Base-by-base conservation (phyloP, 2,329 filamentous ascomycete species). In the Scopulariopsis brevicaulis region DNA sequence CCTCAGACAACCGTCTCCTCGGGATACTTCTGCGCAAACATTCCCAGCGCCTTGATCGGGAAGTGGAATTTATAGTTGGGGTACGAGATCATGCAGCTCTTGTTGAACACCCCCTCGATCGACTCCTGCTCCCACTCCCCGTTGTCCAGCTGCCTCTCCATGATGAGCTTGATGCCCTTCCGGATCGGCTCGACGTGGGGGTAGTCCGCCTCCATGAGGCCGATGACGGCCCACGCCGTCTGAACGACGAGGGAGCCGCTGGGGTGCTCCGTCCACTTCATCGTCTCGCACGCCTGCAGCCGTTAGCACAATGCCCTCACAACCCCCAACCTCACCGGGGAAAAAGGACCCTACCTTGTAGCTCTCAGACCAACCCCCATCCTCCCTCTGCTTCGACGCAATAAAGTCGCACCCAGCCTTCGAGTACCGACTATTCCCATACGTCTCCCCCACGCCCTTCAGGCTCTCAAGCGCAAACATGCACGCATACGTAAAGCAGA, bases 11-110 rank as follows among this genome's bases (percentile, higher is more conserved):
- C 69, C 65, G 74, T 78, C 59, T 85, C 81, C 60, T 89, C 78
- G 0, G 87, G 87, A 63, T 86, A 92, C 62, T 78, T 82, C 64
- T 76, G 80, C 4, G 87, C 84, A 77, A 90, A 99, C 83, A 96
- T 87, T 5, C 94, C 94, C 62, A 99, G 71, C 1, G 94, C 94
- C 74, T 95, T 96, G 69, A 97, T 88, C 1, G 93, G 86, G 72
- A 96, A 99, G 59, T 87, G 89, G 70, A 96, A 94, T 76, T 97
- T 99, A 78, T 99, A 99, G 77, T 99, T 99, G 51, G 93, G 93
- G 68, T 99, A 99, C 0, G 90, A 94, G 63, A 99, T 99, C 90
- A 96, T 97, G 78, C 93, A 97, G 66, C 86, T 94, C 77, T 96
- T 96, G 74, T 99, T 99, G 74, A 99, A 99, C 12, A 99, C 94